These are phyloP conservation scores for Rhodosorus marinus DNA, from an alignment of 23 red algal species.

Conservation along the genomic window DNA sequence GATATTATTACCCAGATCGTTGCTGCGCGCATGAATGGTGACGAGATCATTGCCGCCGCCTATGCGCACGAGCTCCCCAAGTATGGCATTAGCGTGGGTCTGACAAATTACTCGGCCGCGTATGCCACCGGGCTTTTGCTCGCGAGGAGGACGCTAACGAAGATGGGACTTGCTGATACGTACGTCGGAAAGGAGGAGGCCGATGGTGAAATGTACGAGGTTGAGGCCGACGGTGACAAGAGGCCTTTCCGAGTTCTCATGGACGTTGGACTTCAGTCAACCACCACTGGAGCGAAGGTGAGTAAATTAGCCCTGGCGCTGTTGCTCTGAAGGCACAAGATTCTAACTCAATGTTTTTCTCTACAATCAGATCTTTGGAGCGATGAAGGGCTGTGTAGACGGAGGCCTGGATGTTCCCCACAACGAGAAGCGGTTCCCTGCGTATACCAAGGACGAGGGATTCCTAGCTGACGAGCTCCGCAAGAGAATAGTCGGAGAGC, in stretches of 20 bases:
- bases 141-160: conserved; percentile 62
- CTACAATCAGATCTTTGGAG: too few relatives aligned
- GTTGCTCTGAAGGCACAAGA: too few relatives aligned
- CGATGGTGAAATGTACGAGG: conserved; percentile 83
- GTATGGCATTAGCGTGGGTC: conserved; percentile 84
- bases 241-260: conserved; percentile 78
- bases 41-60: conserved; percentile 71
- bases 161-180: conserved; percentile 63
- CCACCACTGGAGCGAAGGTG: conserved; percentile 86
- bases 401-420: conserved; percentile 95
- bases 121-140: conserved; percentile 77
- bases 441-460: conserved; percentile 83
- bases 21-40: conserved; percentile 51
- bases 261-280: conserved; percentile 67
- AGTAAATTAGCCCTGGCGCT: too few relatives aligned
- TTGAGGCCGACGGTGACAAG: conserved; percentile 73
- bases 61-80: conserved; percentile 97
- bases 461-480: conserved; percentile 81
- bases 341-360: too few relatives aligned
- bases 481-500: conserved; percentile 64
- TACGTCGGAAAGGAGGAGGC: conserved; percentile 78
- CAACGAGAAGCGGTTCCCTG: conserved; percentile 94
- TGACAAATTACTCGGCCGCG: conserved; percentile 93
- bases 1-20: conserved; percentile 93
- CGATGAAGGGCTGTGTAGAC: conserved; percentile 96